phyloP scores from a whole-genome alignment of 805 yeast genomes.

The Candida ovalis region DNA sequence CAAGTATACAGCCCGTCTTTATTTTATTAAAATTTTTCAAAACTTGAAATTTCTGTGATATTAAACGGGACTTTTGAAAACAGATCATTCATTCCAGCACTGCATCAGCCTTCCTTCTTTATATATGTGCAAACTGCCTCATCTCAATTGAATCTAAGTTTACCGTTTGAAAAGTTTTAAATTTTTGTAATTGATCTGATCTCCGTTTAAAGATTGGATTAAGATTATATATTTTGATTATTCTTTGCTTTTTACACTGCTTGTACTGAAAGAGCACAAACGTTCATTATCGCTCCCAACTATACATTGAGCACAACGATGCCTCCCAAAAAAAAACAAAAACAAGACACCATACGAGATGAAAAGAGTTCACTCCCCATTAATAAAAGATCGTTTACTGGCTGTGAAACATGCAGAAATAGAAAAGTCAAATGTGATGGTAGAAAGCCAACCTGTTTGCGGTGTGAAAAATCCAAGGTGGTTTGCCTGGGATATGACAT shows the following conservation, averaged over 20 bases:
- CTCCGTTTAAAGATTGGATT: no score
- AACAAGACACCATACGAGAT: not conserved
- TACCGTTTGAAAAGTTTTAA: not conserved
- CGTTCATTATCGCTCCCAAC: no score
- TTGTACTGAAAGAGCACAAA: no score
- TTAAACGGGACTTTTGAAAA: no score
- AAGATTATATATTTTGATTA: no score
- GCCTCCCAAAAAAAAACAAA: constrained; percentile 3
- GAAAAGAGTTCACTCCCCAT: not conserved
- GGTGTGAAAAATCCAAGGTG: constrained; percentile 43
- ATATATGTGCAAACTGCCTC: not conserved
- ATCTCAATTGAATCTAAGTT: not conserved
- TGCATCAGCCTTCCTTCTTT: not conserved
- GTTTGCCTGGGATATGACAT: constrained; percentile 49
- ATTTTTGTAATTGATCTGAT: no score
- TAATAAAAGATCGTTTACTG: constrained; percentile 37
- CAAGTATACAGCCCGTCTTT: no score
- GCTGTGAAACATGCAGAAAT: constrained; percentile 54
- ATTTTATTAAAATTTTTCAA: no score
- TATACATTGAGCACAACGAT: not conserved
- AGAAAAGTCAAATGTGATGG: constrained; percentile 54
- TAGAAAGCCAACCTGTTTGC: constrained; percentile 39
- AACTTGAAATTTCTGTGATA: no score
- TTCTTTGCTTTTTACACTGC: no score
- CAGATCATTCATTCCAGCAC: no score